phyloP scores from a whole-genome alignment of 1,284 basidiomycete genomes.

The Ceratorhiza oryzae-sativae region DNA sequence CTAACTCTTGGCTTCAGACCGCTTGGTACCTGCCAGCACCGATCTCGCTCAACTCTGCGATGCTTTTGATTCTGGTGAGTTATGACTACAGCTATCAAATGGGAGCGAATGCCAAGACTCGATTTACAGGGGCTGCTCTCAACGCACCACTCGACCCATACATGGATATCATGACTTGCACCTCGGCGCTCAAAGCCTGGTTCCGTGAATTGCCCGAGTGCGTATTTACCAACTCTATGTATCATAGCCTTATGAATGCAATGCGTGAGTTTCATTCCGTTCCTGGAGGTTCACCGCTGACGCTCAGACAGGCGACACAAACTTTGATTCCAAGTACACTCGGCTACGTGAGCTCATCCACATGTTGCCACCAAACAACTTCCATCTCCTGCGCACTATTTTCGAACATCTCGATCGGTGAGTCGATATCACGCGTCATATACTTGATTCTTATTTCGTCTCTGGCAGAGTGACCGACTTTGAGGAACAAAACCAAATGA shows the following conservation, averaged over 20 bases:
- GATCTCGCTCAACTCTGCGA: constrained; percentile 74
- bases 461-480: constrained; percentile 74
- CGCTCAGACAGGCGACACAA: constrained; percentile 61
- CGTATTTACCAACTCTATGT: constrained; percentile 72
- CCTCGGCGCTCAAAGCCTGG: constrained; percentile 79
- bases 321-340: constrained; percentile 69
- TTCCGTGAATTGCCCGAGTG: constrained; percentile 80
- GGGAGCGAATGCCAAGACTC: constrained; percentile 17
- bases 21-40: constrained; percentile 77
- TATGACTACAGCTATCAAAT: background rate
- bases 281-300: background rate
- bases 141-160: constrained; percentile 54
- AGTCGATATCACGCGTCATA: constrained; percentile 46
- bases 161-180: constrained; percentile 68
- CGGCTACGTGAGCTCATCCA: constrained; percentile 71
- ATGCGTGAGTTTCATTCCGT: constrained; percentile 61
- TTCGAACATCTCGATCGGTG: constrained; percentile 83
- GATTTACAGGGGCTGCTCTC: constrained; percentile 45
- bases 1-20: constrained; percentile 58
- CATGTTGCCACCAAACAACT: constrained; percentile 70
- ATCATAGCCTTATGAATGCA: constrained; percentile 70
- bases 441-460: constrained; percentile 1
- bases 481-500: constrained; percentile 87
- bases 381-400: constrained; percentile 75
- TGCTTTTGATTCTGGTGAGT: constrained; percentile 71